Percentiles rank a stretch among this genome's conserved stretches.
These are phyloP conservation scores for Emmonsiellopsis sp. DNA, from an alignment of 2,329 filamentous ascomycete species.

Conservation along the genomic window DNA sequence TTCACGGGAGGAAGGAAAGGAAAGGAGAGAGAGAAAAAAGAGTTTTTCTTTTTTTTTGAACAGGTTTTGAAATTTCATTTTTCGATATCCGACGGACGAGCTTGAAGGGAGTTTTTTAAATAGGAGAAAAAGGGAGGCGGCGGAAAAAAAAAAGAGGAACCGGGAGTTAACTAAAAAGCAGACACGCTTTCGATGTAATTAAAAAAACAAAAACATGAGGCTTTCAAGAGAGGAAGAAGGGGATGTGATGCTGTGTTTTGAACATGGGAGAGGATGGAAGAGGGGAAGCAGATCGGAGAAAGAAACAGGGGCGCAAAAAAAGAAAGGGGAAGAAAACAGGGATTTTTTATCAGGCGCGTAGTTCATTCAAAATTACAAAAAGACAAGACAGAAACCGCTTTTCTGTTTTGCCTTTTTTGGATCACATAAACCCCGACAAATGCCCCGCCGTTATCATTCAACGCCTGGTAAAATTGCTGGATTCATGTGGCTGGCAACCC, in stretches of 20 bases:
- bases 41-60: background rate
- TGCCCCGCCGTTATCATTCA: background rate
- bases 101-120: background rate
- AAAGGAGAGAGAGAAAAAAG: background rate
- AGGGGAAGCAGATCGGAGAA: background rate
- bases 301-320: background rate
- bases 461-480: slow-evolving; percentile 1
- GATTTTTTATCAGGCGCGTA: background rate
- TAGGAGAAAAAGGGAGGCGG: background rate
- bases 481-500: background rate
- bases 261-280: background rate
- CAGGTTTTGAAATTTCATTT: slow-evolving; percentile 1
- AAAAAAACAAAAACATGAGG: background rate
- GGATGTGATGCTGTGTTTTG: background rate
- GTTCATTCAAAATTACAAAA: slow-evolving; percentile 2
- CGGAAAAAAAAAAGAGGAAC: background rate
- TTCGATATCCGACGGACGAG: slow-evolving; percentile 3
- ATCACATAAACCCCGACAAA: background rate
- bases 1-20: background rate
- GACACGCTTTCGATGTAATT: background rate
- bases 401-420: background rate
- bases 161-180: background rate
- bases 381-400: background rate
- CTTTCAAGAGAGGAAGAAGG: background rate
- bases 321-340: background rate